Evolutionary conservation across 73 alveolate species (phyloP).

Genomic region (Paraurostyla sp.): DNA sequence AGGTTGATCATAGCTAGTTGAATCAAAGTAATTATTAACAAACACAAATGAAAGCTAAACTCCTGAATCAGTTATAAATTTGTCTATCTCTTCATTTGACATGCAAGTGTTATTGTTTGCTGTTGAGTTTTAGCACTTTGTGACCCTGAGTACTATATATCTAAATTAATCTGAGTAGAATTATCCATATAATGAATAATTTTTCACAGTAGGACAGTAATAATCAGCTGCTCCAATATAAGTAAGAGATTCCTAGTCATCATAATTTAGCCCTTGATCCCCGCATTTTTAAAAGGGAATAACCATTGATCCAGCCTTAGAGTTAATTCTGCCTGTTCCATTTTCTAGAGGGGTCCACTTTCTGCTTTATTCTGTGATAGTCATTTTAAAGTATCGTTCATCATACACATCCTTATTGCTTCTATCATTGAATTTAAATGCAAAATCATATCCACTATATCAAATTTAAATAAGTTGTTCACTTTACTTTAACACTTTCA

Average conservation of each 20-base stretch:
- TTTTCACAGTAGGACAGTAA: neutral
- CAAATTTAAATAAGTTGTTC: neutral
- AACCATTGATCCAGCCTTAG: neutral
- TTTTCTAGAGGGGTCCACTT: neutral
- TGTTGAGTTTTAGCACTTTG: constrained; percentile 17
- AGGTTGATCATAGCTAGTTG: constrained; percentile 56
- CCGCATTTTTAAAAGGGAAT: constrained; percentile 25
- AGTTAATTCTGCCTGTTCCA: neutral
- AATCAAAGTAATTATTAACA: constrained; percentile 56
- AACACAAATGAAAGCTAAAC: neutral
- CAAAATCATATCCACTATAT: constrained; percentile 28
- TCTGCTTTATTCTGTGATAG: neutral
- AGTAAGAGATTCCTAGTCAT: constrained; percentile 9
- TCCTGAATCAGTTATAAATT: neutral
- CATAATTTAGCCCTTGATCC: neutral
- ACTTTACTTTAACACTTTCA: constrained; percentile 3
- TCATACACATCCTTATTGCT: neutral
- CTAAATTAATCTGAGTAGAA: constrained; percentile 27
- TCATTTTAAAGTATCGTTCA: neutral
- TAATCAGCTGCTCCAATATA: neutral
- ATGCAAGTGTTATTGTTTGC: constrained; percentile 12
- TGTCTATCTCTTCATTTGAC: neutral
- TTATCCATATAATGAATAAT: constrained; percentile 21
- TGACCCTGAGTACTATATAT: neutral
- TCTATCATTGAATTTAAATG: neutral